Base-by-base conservation (phyloP, 345 rosid species). In the Atalantia buxifolia region DNA sequence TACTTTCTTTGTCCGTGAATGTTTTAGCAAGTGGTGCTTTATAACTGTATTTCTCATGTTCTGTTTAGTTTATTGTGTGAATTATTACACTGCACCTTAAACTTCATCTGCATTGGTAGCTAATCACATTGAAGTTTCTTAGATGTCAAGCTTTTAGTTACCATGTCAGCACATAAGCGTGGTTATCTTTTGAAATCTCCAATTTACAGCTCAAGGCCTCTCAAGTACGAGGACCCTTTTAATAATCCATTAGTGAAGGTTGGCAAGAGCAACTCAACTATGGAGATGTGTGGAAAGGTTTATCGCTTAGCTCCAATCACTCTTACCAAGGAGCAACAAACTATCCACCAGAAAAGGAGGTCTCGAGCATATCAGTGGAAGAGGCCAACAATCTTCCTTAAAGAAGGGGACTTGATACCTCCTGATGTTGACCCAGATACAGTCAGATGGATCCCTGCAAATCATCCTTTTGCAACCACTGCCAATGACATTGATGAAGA, bases 291-390 rank as follows among this genome's bases (percentile, higher is more conserved):
- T 13, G 99, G 99, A 71, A 93, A 96, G 84, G 92, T 92, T 66
- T 92, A 91, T 84, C 86, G 85, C 59, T 78, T 93, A 69, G 97
- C 98, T 76, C 97, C 97, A 1, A 93, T 94, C 78, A 92, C 97
- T 19, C 94, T 94, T 67, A 94, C 99, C 0, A 31, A 86, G 78
- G 91, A 92, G 82, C 85, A 96, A 80, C 94, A 90, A 83, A 85
- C 90, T 48, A 76, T 83, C 78, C 99, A 96, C 86, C 90, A 92
- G 87, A 94, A 86, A 77, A 86, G 99, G 86, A 92, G 98, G 85
- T 91, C 99, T 10, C 89, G 99, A 73, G 98, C 99, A 45, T 96
- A 94, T 83, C 94, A 94, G 67, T 96, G 98, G 99, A 96, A 96
- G 81, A 83, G 99, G 74, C 99, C 97, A 21, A 88, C 97, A 1